Evolutionary conservation across 139 green algal species (phyloP).

Genomic region (Diplosphaera chodatii): DNA sequence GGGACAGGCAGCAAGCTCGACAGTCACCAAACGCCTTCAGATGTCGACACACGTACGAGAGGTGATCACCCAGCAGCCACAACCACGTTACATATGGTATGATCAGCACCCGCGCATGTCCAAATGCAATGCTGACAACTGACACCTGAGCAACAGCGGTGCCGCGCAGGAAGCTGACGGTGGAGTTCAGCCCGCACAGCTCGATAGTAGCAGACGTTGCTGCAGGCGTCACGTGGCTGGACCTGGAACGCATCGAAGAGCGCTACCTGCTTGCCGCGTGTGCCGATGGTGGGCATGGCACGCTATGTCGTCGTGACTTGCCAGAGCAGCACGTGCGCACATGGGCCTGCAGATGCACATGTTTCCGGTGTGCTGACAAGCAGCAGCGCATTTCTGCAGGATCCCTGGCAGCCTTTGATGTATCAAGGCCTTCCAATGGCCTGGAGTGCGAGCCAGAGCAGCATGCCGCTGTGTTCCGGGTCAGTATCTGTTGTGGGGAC

Average conservation of each 20-base stretch:
- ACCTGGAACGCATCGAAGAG: constrained; percentile 57
- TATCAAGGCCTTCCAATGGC: background rate
- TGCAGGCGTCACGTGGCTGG: constrained; percentile 45
- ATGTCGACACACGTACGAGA: background rate
- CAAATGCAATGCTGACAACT: too few species aligned
- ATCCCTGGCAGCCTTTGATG: background rate
- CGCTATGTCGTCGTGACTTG: too few species aligned
- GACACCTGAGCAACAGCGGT: too few species aligned
- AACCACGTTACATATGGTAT: too few species aligned
- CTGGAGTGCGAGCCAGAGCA: too few species aligned
- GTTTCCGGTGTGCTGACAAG: too few species aligned
- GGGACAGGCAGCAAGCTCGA: background rate
- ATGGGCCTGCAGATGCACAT: too few species aligned
- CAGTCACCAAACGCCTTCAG: background rate
- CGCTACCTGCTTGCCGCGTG: constrained; percentile 52
- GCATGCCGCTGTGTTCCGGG: background rate
- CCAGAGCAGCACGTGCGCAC: too few species aligned
- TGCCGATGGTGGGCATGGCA: constrained; percentile 19
- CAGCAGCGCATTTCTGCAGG: background rate
- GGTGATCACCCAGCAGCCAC: too few species aligned
- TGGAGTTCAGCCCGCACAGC: constrained; percentile 19
- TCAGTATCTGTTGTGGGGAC: too few species aligned
- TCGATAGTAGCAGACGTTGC: constrained; percentile 10
- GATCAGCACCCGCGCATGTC: too few species aligned
- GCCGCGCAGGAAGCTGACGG: constrained; percentile 2